Percentiles rank a stretch among this genome's conserved stretches.
phyloP scores from a whole-genome alignment of 352 stramenopile species.

The Pythium volutum region DNA sequence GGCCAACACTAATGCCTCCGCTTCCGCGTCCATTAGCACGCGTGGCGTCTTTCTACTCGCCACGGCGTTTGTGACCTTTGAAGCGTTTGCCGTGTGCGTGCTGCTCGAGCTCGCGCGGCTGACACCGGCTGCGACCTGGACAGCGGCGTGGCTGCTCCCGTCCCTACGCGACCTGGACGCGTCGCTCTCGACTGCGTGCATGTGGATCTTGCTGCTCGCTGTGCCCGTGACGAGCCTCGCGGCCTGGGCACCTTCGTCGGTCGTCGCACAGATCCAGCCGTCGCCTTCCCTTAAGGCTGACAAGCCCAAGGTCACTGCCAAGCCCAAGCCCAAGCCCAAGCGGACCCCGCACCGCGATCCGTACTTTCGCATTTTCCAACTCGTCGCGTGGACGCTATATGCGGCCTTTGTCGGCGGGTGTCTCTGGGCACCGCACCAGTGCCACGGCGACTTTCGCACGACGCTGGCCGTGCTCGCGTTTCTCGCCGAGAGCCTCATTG shows the following conservation, averaged over 20 bases:
- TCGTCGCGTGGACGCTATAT: conserved; percentile 57
- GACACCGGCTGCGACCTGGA: conserved; percentile 19
- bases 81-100: conserved; percentile 60
- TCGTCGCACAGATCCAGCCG: conserved; percentile 29
- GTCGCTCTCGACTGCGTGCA: conserved; percentile 33
- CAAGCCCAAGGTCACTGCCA: conserved; percentile 10
- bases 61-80: conserved; percentile 55
- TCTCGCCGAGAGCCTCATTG: conserved; percentile 70
- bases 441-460: conserved; percentile 43
- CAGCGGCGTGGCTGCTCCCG: conserved; percentile 11
- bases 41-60: conserved; percentile 54
- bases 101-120: conserved; percentile 52
- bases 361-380: conserved; percentile 73
- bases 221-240: conserved; percentile 57
- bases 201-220: conserved; percentile 45
- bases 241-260: conserved; percentile 55
- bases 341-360: conserved; percentile 31
- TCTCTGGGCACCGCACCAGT: conserved; percentile 35
- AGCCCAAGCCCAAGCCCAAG: background rate
- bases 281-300: conserved; percentile 29
- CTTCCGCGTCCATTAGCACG: conserved; percentile 31
- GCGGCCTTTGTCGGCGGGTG: conserved; percentile 44
- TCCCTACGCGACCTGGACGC: conserved; percentile 29
- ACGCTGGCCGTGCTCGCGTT: conserved; percentile 60
- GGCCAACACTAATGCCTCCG: background rate